phyloP scores from a whole-genome alignment of 768 basidiomycete species.

The Boletellus ananiceps region DNA sequence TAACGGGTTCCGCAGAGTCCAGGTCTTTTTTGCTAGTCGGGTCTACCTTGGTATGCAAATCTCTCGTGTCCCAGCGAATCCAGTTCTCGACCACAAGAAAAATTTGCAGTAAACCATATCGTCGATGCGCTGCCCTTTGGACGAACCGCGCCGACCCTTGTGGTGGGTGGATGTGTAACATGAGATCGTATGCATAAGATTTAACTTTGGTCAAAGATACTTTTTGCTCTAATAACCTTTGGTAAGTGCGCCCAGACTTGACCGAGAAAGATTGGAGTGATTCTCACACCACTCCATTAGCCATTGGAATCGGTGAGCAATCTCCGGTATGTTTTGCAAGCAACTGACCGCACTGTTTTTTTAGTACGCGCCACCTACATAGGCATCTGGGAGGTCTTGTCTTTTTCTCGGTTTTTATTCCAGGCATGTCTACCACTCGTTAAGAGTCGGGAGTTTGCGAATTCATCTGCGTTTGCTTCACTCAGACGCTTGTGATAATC shows the following conservation, averaged over 20 bases:
- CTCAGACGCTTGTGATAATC: constrained; percentile 5
- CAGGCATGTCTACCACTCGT: constrained; percentile 7
- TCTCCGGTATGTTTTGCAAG: neutral
- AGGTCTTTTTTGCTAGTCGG: constrained; percentile 12
- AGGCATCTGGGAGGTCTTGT: constrained; percentile 4
- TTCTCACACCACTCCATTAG: neutral
- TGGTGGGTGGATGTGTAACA: constrained; percentile 2
- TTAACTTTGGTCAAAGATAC: constrained; percentile 3
- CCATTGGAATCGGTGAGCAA: constrained; percentile 5
- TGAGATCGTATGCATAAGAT: neutral
- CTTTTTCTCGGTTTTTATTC: constrained; percentile 3
- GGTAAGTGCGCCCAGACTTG: constrained; percentile 2
- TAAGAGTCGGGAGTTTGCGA: neutral
- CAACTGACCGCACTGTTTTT: constrained; percentile 1
- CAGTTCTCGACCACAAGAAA: neutral
- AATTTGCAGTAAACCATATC: constrained; percentile 3
- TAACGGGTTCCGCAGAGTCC: constrained; percentile 8
- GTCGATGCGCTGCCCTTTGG: constrained; percentile 8
- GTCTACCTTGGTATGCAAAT: constrained; percentile 7
- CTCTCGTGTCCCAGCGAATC: neutral
- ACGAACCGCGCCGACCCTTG: constrained; percentile 8
- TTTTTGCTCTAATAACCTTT: constrained; percentile 8
- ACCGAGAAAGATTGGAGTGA: neutral
- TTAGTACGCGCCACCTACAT: constrained; percentile 11
- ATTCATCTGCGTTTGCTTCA: neutral